These are phyloP conservation scores for Blastocystis sp. DNA, from an alignment of 352 stramenopile genomes.

Conservation along the genomic window DNA sequence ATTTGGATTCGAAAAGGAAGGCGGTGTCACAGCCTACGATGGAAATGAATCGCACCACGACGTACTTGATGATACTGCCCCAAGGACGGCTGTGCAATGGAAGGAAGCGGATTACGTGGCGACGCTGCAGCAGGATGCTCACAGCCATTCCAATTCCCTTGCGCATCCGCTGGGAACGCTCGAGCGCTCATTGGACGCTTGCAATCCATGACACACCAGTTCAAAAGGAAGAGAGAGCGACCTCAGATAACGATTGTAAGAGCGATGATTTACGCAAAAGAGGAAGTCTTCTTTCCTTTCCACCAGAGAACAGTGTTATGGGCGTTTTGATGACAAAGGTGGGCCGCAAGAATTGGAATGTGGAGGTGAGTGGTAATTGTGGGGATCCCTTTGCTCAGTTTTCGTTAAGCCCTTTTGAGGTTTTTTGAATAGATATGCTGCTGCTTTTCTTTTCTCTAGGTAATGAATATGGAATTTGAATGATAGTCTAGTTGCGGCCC, in stretches of 20 bases:
- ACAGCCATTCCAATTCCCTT: neutral
- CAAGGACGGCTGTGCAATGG: neutral
- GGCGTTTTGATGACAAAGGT: neutral
- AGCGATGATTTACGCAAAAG: too few relatives aligned
- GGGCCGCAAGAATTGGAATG: neutral
- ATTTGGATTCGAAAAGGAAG: neutral
- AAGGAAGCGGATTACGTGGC: neutral
- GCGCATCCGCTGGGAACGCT: neutral
- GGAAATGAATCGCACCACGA: neutral
- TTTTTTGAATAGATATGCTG: too few relatives aligned
- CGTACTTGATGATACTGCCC: neutral
- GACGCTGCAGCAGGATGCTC: neutral
- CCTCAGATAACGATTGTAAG: too few relatives aligned
- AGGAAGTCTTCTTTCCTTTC: too few relatives aligned
- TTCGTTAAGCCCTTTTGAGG: too few relatives aligned
- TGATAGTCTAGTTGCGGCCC: neutral
- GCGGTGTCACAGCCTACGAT: neutral
- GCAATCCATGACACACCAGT: neutral
- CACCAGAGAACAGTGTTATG: neutral
- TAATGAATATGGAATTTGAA: neutral
- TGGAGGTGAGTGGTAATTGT: too few relatives aligned
- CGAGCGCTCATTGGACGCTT: neutral
- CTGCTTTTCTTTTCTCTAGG: too few relatives aligned
- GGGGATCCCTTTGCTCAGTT: too few relatives aligned
- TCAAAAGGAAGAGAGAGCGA: neutral